Evolutionary conservation across 345 rosid genomes (phyloP).

Genomic region (Eucalyptus microcorys): DNA sequence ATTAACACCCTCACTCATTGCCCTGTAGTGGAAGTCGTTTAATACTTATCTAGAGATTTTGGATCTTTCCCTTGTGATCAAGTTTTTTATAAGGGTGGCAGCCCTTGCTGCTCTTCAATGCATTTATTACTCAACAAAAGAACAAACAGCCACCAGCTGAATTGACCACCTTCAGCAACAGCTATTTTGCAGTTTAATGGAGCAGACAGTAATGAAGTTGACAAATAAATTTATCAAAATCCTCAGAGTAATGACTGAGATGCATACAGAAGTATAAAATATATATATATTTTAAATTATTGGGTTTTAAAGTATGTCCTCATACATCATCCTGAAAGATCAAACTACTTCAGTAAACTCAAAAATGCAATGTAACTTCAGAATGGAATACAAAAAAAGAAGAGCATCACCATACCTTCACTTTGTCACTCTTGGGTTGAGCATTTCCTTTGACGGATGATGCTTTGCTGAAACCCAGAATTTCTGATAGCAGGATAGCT

Average conservation of each 20-base stretch:
- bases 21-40: neutral
- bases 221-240: neutral
- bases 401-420: conserved; percentile 34
- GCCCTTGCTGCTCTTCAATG: neutral
- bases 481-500: conserved; percentile 58
- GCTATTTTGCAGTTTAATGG: neutral
- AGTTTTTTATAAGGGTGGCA: neutral
- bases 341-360: neutral
- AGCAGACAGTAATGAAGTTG: neutral
- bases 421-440: conserved; percentile 46
- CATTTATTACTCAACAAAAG: neutral
- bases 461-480: conserved; percentile 37
- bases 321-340: neutral
- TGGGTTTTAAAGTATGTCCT: neutral
- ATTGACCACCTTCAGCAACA: neutral
- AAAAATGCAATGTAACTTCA: neutral
- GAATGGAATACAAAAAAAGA: neutral
- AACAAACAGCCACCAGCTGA: neutral
- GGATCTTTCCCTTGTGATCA: neutral
- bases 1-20: neutral
- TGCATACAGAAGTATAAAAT: neutral
- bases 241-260: neutral
- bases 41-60: neutral
- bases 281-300: neutral
- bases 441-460: conserved; percentile 43